Evolutionary conservation across 2,329 filamentous ascomycete species (phyloP).

Genomic region (Tolypocladium ophioglossoides): DNA sequence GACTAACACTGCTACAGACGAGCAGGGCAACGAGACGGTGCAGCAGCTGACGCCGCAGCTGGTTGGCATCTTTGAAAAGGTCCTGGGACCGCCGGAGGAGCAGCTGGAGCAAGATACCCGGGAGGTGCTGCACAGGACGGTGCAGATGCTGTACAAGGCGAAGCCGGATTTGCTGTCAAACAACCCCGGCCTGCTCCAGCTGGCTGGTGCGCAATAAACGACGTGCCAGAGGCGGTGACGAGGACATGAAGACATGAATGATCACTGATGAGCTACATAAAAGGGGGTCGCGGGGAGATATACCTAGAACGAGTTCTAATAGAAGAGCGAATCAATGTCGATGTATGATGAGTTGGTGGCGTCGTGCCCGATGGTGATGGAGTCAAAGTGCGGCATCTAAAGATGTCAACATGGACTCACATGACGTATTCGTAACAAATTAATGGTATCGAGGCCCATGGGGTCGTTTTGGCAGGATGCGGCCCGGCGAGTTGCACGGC

Average conservation of each 20-base stretch:
- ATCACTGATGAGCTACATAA: background rate
- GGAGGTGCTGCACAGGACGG: slow-evolving; percentile 52
- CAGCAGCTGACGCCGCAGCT: slow-evolving; percentile 60
- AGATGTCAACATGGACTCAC: background rate
- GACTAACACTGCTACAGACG: slow-evolving; percentile 35
- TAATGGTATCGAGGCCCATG: too few relatives aligned
- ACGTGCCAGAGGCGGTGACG: background rate
- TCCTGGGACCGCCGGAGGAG: slow-evolving; percentile 60
- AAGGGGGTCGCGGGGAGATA: background rate
- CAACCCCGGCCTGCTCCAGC: slow-evolving; percentile 19
- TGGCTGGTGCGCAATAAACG: slow-evolving; percentile 13
- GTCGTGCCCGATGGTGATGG: background rate
- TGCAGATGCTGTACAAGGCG: slow-evolving; percentile 34
- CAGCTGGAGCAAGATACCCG: slow-evolving; percentile 67
- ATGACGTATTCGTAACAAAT: background rate
- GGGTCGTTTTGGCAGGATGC: too few relatives aligned
- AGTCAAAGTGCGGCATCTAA: background rate
- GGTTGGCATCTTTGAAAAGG: slow-evolving; percentile 61
- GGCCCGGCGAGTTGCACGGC: too few relatives aligned
- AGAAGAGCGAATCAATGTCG: background rate
- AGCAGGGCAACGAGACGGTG: slow-evolving; percentile 57
- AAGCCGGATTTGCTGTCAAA: slow-evolving; percentile 22
- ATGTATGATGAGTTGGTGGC: background rate
- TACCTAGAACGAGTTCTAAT: background rate
- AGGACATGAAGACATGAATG: slow-evolving; percentile 1